Evolutionary conservation across 108 stramenopile species (phyloP).

Genomic region (Mediolabrus comicus): DNA sequence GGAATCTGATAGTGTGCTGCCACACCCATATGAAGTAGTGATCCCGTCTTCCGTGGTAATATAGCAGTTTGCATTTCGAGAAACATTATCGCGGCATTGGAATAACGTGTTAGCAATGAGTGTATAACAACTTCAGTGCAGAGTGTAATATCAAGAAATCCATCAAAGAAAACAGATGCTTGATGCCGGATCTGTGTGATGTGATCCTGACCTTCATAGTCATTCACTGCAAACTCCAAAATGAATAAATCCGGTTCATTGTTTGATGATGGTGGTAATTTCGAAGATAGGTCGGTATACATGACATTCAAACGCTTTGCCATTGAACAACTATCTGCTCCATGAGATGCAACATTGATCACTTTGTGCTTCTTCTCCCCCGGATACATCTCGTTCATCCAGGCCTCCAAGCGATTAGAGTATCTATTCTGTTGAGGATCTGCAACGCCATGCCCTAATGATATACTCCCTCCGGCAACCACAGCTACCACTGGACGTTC

Average conservation of each 20-base stretch:
- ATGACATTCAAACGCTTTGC: slow-evolving; percentile 55
- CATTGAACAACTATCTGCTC: slow-evolving; percentile 63
- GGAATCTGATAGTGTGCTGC: slow-evolving; percentile 72
- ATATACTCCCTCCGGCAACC: slow-evolving; percentile 60
- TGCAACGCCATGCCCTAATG: slow-evolving; percentile 53
- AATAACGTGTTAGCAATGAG: slow-evolving; percentile 40
- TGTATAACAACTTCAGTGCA: slow-evolving; percentile 62
- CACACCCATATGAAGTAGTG: slow-evolving; percentile 59
- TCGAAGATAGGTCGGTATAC: slow-evolving; percentile 41
- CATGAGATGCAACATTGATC: slow-evolving; percentile 56
- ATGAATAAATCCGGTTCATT: slow-evolving; percentile 51
- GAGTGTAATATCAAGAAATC: slow-evolving; percentile 49
- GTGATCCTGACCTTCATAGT: slow-evolving; percentile 74
- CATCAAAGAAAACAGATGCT: slow-evolving; percentile 63
- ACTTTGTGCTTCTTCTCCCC: slow-evolving; percentile 32
- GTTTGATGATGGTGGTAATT: slow-evolving; percentile 32
- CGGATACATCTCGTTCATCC: slow-evolving; percentile 67
- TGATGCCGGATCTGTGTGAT: slow-evolving; percentile 43
- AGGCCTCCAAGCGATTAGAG: slow-evolving; percentile 43
- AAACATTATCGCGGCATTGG: slow-evolving; percentile 50
- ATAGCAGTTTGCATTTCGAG: slow-evolving; percentile 68
- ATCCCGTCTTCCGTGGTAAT: slow-evolving; percentile 51
- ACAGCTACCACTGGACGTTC: slow-evolving; percentile 46
- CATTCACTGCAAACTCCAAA: slow-evolving; percentile 66
- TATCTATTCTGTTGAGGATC: slow-evolving; percentile 25